Evolutionary conservation across 2,329 filamentous ascomycete genomes (phyloP).

Genomic region (Aureobasidium sp.): DNA sequence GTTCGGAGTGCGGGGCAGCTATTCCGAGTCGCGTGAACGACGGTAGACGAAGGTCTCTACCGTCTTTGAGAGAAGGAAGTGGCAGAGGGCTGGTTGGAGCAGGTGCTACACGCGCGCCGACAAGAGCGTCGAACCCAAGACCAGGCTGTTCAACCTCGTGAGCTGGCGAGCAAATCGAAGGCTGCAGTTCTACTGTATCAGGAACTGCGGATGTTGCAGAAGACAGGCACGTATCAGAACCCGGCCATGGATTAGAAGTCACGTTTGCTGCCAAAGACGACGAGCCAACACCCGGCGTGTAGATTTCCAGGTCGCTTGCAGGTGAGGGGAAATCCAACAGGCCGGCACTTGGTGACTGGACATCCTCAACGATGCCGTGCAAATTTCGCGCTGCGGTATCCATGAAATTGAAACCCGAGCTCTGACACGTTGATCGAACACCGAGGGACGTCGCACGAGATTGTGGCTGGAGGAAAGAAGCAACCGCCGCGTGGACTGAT

Average conservation of each 20-base stretch:
- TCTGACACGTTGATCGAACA: conserved; percentile 5
- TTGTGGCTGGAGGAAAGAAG: background rate
- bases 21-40: conserved; percentile 49
- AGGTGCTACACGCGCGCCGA: conserved; percentile 17
- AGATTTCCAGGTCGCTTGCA: conserved; percentile 13
- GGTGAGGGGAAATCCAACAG: conserved; percentile 10
- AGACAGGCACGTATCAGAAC: conserved; percentile 5
- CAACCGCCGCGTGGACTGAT: background rate
- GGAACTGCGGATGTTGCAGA: conserved; percentile 2
- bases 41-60: conserved; percentile 43
- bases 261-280: conserved; percentile 9
- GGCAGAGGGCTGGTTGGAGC: background rate
- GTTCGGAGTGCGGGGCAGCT: conserved; percentile 40
- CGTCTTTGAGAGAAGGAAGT: conserved; percentile 22
- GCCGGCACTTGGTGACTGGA: conserved; percentile 5
- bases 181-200: background rate
- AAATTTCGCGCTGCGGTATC: conserved; percentile 11
- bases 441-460: background rate
- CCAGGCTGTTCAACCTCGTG: conserved; percentile 4
- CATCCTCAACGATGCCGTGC: conserved; percentile 2
- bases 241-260: background rate
- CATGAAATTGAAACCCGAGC: conserved; percentile 10
- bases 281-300: background rate
- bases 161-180: background rate
- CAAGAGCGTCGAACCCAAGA: conserved; percentile 15